Conservation (phyloP, 2,329 filamentous ascomycete species). For the Aureobasidium melanogenum region DNA sequence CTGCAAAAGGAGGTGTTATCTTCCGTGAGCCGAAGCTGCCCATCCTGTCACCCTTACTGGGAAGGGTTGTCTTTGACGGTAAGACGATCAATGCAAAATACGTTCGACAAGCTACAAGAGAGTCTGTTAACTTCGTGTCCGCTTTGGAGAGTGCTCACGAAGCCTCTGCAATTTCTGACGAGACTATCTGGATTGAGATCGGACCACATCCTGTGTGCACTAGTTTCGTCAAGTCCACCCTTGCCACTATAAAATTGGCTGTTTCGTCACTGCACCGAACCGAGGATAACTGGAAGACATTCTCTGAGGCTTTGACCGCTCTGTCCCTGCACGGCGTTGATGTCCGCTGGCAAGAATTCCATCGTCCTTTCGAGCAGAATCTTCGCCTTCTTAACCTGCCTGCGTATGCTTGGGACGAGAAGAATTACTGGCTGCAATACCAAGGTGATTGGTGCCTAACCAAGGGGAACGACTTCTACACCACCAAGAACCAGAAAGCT, state of each 20-base stretch:
- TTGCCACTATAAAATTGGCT: neutral
- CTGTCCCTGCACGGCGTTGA: neutral
- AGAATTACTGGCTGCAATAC: constrained; percentile 32
- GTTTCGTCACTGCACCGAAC: neutral
- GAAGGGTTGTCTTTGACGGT: neutral
- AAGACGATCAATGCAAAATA: neutral
- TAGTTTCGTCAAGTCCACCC: neutral
- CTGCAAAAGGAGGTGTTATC: neutral
- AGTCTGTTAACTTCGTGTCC: neutral
- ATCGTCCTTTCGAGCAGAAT: neutral
- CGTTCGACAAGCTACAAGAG: neutral
- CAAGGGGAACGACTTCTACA: constrained; percentile 16
- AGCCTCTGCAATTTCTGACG: neutral
- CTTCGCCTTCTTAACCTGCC: constrained; percentile 47
- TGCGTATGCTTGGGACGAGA: constrained; percentile 26
- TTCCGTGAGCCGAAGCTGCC: neutral
- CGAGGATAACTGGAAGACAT: neutral
- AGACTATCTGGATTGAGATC: neutral
- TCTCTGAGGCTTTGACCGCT: neutral
- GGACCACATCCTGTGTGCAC: neutral
- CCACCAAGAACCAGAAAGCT: neutral
- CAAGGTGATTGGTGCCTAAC: constrained; percentile 24
- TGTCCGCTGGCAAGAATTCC: neutral
- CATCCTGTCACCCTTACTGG: neutral
- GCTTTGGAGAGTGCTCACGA: neutral